These are phyloP conservation scores for Eimeria brunetti DNA, from an alignment of 169 alveolate genomes.

Conservation along the genomic window DNA sequence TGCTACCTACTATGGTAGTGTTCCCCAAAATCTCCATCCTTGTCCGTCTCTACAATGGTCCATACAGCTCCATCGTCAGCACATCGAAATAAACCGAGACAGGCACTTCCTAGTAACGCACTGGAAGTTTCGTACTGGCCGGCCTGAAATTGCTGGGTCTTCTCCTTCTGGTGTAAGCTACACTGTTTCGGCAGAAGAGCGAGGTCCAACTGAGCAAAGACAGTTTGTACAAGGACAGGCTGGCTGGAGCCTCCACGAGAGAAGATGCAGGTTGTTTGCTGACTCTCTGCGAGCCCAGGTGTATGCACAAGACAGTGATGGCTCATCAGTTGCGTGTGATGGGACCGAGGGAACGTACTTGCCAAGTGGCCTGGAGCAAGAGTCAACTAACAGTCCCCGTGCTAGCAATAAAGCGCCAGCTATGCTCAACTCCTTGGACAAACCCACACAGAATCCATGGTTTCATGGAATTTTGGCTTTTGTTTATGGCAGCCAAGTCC, in stretches of 20 bases:
- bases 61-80: constrained; percentile 59
- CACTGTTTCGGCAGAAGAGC: neutral
- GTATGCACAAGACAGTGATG: neutral
- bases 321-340: neutral
- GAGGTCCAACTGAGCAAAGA: neutral
- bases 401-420: neutral
- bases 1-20: constrained; percentile 33
- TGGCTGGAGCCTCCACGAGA: neutral
- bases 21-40: constrained; percentile 47
- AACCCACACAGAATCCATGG: neutral
- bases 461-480: neutral
- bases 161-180: neutral
- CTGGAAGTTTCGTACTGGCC: neutral
- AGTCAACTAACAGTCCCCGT: neutral
- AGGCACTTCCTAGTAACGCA: neutral
- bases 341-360: neutral
- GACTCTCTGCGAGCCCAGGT: neutral
- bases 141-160: neutral
- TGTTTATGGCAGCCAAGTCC: neutral
- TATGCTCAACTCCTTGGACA: neutral
- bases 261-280: constrained; percentile 10
- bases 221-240: neutral
- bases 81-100: constrained; percentile 10
- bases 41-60: constrained; percentile 40
- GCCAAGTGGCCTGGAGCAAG: neutral